Evolutionary conservation across 1,139 yeast species (phyloP), one percentile per base, ranked within the genome.

Genomic region (Scheffersomyces parashehatae): DNA sequence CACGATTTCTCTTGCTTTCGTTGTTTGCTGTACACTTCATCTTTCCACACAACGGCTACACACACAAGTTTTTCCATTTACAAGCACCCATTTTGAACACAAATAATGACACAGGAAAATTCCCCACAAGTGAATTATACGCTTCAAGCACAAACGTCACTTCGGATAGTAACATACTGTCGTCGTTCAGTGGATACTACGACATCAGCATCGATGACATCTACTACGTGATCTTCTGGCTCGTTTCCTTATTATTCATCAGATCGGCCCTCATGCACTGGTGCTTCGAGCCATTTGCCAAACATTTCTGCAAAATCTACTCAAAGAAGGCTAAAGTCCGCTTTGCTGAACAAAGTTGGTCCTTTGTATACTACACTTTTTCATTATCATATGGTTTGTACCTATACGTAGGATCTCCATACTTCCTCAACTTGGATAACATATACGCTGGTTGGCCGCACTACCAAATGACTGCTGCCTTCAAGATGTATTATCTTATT

Each of bases 331-430:
- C 83, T 2, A 68, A 73, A 37, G 78, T 78, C 41, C 75, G 97
- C 49, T 89, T 87, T 58, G 85, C 89, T 42, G 97, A 90, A 65
- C 97, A 89, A 68, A 83, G 90, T 45, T 90, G 97, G 96, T 72
- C 81, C 31, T 64, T 81, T 30, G 59, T 79, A n/a, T 88, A 85
- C 60, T 88, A 82, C 63, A 52, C 77, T 8, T 53, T 67, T 12
- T 78, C 88, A 10, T 84, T 84, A 63, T 44, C 62, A 1, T 68
- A 68, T 50, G 96, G 96, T 0, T 68, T 79, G 47, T 73, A 70
- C 47, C 68, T 89, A 29, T 82, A 85, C 57, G 66, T 63, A 49
- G 52, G 73, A 39, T 79, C 91, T 4, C 77, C 81, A 2, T 88
- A 88, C 66, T 83, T 72, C 59, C 61, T 75, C 45, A 73, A 84